These are phyloP conservation scores for Alternaria arborescens DNA, from an alignment of 2,329 filamentous ascomycete species.

Conservation along the genomic window DNA sequence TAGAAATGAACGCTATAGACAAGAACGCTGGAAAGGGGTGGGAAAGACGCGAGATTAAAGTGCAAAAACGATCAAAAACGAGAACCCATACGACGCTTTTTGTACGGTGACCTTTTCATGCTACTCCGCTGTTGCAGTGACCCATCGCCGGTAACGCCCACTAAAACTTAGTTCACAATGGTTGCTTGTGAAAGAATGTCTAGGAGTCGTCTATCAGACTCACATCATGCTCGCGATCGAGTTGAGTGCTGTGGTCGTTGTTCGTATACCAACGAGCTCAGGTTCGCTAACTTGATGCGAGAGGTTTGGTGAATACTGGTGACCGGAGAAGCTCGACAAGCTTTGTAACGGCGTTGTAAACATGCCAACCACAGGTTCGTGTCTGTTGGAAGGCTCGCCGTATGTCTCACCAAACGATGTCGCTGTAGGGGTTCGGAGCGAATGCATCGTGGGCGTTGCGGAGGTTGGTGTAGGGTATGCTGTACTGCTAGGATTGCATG, in stretches of 20 bases:
- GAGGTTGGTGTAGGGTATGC: slow-evolving; percentile 40
- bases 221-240: slow-evolving; percentile 50
- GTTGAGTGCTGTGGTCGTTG: slow-evolving; percentile 41
- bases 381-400: slow-evolving; percentile 20
- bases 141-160: background rate
- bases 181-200: background rate
- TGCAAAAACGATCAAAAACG: background rate
- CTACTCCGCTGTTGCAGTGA: background rate
- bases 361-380: slow-evolving; percentile 40
- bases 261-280: slow-evolving; percentile 46
- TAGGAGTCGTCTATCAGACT: background rate
- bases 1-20: slow-evolving; percentile 6
- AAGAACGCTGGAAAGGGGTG: slow-evolving; percentile 15
- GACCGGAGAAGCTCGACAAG: slow-evolving; percentile 33
- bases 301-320: slow-evolving; percentile 26
- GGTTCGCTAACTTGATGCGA: slow-evolving; percentile 46
- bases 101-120: background rate
- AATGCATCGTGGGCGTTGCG: slow-evolving; percentile 31
- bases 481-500: slow-evolving; percentile 31
- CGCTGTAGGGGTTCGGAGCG: slow-evolving; percentile 32
- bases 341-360: slow-evolving; percentile 45
- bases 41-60: background rate
- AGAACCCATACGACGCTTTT: background rate
- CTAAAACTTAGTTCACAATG: background rate
- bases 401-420: slow-evolving; percentile 25